Percentiles rank a stretch among this genome's conserved stretches.
Conservation (phyloP, 768 basidiomycete species). For the Collybiopsis confluens region DNA sequence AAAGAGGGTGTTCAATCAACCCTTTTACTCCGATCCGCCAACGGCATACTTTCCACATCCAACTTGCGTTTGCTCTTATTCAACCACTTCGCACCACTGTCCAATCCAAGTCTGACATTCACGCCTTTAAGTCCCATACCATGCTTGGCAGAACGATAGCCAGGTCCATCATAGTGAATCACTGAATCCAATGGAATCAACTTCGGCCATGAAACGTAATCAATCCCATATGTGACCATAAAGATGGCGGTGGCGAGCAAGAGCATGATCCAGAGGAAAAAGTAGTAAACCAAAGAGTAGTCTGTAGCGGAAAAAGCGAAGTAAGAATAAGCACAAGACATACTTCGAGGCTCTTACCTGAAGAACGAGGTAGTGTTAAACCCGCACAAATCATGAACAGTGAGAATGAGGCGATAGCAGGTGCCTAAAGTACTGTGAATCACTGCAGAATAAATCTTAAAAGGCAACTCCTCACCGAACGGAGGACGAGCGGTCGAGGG, state of each 20-base stretch:
- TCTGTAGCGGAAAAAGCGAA: conserved; percentile 37
- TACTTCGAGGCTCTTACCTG: conserved; percentile 66
- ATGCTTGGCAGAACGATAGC: conserved; percentile 70
- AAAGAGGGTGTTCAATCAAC: background rate
- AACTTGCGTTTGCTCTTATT: conserved; percentile 12
- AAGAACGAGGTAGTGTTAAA: conserved; percentile 79
- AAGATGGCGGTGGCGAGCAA: conserved; percentile 60
- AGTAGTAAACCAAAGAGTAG: conserved; percentile 82
- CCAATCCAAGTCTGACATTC: conserved; percentile 3
- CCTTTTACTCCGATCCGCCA: background rate
- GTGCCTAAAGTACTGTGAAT: conserved; percentile 55
- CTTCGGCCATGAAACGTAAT: conserved; percentile 94
- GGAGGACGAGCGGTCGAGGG: conserved; percentile 73
- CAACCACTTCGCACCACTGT: conserved; percentile 16
- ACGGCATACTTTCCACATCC: conserved; percentile 25
- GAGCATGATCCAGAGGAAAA: conserved; percentile 73
- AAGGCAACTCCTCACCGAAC: conserved; percentile 53
- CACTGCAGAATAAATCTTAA: background rate
- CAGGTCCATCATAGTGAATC: conserved; percentile 87
- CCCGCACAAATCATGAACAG: conserved; percentile 87
- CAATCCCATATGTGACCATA: conserved; percentile 82
- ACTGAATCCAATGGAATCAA: conserved; percentile 80
- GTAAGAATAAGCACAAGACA: too few species aligned
- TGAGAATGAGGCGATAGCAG: conserved; percentile 75
- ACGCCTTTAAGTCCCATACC: conserved; percentile 61